phyloP scores from a whole-genome alignment of 116 monocot genomes.

The Cymodocea nodosa region DNA sequence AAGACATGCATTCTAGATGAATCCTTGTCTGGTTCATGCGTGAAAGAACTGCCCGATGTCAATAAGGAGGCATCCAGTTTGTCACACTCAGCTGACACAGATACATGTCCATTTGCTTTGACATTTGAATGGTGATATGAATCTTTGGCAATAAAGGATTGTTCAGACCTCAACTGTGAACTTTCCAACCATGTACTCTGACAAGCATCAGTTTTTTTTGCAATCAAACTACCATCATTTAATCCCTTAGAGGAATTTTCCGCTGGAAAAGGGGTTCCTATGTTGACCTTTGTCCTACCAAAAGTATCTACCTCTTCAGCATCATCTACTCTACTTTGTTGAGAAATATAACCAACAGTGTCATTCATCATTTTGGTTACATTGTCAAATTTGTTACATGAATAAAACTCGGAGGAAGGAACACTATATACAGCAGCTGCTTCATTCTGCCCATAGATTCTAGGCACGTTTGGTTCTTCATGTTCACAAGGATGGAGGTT shows the following conservation, averaged over 20 bases:
- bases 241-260: neutral
- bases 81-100: conserved; percentile 1
- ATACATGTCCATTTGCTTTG: conserved; percentile 3
- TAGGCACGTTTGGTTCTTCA: neutral
- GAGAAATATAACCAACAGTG: neutral
- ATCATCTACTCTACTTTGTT: neutral
- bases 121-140: neutral
- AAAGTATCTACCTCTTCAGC: neutral
- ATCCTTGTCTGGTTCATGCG: conserved; percentile 56
- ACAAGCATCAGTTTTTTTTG: neutral
- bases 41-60: conserved; percentile 9
- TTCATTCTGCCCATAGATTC: conserved; percentile 7
- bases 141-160: neutral
- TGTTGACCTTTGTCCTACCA: neutral
- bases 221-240: neutral
- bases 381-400: neutral
- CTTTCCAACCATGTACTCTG: neutral
- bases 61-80: conserved; percentile 8
- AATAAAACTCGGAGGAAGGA: neutral
- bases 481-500: conserved; percentile 8
- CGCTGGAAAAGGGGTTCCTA: neutral
- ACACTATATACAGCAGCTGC: neutral
- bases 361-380: neutral
- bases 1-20: conserved; percentile 95
- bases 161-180: neutral